phyloP scores from a whole-genome alignment of 352 stramenopile genomes.

The Saprolegnia parasitica region DNA sequence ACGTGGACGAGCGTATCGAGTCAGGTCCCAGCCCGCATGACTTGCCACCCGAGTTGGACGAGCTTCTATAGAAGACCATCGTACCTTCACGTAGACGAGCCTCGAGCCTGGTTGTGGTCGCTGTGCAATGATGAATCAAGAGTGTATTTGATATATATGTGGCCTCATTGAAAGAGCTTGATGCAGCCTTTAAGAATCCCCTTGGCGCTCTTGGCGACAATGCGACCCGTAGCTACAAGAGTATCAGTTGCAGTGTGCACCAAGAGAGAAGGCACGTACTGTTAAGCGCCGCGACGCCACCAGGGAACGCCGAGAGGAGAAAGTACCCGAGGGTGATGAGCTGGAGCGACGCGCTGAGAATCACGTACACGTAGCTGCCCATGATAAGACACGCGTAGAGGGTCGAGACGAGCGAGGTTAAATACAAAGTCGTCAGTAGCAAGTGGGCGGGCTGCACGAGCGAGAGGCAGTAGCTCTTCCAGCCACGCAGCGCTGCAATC shows the following conservation, averaged over 20 bases:
- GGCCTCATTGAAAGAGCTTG: slow-evolving; percentile 18
- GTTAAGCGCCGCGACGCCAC: slow-evolving; percentile 23
- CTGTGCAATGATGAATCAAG: too few relatives aligned
- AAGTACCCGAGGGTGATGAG: slow-evolving; percentile 30
- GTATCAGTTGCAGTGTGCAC: neutral
- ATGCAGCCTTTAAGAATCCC: slow-evolving; percentile 14
- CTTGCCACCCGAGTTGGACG: slow-evolving; percentile 5
- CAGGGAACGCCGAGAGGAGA: slow-evolving; percentile 25
- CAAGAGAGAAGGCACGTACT: slow-evolving; percentile 14
- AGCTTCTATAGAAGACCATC: neutral
- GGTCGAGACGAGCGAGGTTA: slow-evolving; percentile 62
- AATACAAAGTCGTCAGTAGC: slow-evolving; percentile 60
- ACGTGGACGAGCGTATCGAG: neutral
- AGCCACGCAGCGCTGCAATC: slow-evolving; percentile 74
- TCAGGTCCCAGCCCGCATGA: neutral
- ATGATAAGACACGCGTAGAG: slow-evolving; percentile 80
- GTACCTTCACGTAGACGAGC: too few relatives aligned
- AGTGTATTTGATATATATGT: neutral
- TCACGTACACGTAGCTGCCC: slow-evolving; percentile 77
- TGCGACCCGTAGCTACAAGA: slow-evolving; percentile 16
- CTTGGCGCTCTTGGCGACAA: slow-evolving; percentile 20
- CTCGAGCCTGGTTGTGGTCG: too few relatives aligned
- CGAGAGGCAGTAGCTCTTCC: slow-evolving; percentile 45
- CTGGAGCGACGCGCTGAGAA: slow-evolving; percentile 63
- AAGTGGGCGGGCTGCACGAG: slow-evolving; percentile 63